These are phyloP conservation scores for Neurospora intermedia DNA, from an alignment of 495 filamentous ascomycete genomes.

Conservation along the genomic window DNA sequence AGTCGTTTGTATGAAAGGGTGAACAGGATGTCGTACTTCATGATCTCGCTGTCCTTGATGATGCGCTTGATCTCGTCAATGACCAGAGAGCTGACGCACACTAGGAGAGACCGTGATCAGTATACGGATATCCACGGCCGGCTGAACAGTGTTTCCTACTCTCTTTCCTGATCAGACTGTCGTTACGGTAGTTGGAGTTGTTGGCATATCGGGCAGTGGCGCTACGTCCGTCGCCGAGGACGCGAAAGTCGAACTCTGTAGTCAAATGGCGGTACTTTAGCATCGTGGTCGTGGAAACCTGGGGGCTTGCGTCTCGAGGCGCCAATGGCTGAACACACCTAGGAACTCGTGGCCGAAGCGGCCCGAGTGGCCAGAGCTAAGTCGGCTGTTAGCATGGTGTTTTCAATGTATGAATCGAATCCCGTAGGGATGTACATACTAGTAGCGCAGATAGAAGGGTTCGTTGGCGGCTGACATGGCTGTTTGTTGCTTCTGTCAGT, in stretches of 20 bases:
- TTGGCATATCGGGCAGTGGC: slow-evolving; percentile 96
- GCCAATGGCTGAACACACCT: slow-evolving; percentile 42
- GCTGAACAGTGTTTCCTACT: slow-evolving; percentile 49
- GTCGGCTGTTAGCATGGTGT: slow-evolving; percentile 18
- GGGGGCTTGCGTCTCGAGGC: neutral
- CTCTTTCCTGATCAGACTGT: slow-evolving; percentile 98
- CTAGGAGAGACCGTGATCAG: slow-evolving; percentile 33
- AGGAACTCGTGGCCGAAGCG: slow-evolving; percentile 98
- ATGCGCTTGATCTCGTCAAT: slow-evolving; percentile 93
- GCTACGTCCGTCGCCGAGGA: slow-evolving; percentile 86
- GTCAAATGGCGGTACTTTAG: slow-evolving; percentile 1
- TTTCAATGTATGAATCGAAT: neutral
- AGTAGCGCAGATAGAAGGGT: slow-evolving; percentile 94
- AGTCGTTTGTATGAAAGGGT: neutral
- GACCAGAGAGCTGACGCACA: slow-evolving; percentile 92
- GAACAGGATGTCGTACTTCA: slow-evolving; percentile 56
- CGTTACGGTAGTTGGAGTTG: slow-evolving; percentile 99
- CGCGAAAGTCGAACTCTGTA: slow-evolving; percentile 92
- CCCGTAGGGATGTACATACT: slow-evolving; percentile 44
- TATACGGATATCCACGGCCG: neutral
- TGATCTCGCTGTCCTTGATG: slow-evolving; percentile 94
- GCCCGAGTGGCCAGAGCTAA: slow-evolving; percentile 91
- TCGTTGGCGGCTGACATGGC: slow-evolving; percentile 41
- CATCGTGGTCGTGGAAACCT: neutral
- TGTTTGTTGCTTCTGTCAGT: slow-evolving; percentile 6